Conservation (phyloP, 768 basidiomycete species). For the Leccinum rimulosum region DNA sequence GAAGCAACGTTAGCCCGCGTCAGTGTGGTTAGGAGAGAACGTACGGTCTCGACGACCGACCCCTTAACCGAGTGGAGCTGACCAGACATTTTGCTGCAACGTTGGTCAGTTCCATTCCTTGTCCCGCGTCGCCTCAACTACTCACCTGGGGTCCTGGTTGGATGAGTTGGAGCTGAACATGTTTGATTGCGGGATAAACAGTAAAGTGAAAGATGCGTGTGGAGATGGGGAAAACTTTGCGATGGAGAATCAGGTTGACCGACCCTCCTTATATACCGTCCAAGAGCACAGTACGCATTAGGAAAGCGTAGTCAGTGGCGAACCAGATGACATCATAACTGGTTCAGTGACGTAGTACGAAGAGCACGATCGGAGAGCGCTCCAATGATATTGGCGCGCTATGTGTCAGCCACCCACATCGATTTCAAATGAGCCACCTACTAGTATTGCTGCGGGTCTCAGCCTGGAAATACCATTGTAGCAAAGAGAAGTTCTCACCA, state of each 20-base stretch:
- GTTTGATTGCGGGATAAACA: not conserved
- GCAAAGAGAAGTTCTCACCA: too few species aligned
- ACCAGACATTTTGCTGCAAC: constrained; percentile 34
- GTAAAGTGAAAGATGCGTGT: not conserved
- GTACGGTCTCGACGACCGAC: constrained; percentile 33
- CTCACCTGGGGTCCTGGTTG: constrained; percentile 30
- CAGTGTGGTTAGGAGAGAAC: not conserved
- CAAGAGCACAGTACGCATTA: constrained; percentile 25
- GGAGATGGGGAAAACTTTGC: not conserved
- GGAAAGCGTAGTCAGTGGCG: constrained; percentile 22
- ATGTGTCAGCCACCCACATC: too few species aligned
- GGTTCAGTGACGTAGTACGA: constrained; percentile 22
- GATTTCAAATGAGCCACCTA: not conserved
- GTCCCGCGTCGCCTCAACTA: not conserved
- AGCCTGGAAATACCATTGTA: too few species aligned
- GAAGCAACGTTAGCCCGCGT: not conserved
- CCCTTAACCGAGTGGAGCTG: constrained; percentile 40
- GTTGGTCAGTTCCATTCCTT: not conserved
- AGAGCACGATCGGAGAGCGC: not conserved
- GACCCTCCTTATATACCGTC: constrained; percentile 27
- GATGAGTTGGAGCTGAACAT: constrained; percentile 9
- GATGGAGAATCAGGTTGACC: not conserved
- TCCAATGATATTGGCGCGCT: not conserved
- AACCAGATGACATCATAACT: constrained; percentile 29
- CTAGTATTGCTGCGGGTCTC: too few species aligned